Evolutionary conservation across 306 rosid genomes (phyloP), one percentile per base, ranked within the genome.

Genomic region (Vachellia collinsii): DNA sequence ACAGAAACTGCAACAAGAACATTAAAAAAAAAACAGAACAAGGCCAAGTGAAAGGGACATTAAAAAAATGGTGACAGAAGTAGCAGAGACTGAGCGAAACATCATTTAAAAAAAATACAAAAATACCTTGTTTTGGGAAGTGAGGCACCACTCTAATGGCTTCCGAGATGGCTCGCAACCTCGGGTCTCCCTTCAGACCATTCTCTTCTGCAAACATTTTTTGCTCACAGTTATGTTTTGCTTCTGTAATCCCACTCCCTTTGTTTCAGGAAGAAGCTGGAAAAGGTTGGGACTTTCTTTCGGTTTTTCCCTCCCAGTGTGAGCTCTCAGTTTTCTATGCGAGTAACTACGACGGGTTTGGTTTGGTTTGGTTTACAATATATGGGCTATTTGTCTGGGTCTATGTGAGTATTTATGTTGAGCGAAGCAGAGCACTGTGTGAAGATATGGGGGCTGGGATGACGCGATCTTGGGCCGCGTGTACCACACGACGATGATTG

Each of bases 71-170:
- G 14, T 2, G 42, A 46, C 70, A n/a, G 64, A 36, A 72, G 43
- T 3, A 12, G 54, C 43, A 68, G 43, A 23, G 10, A 43, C 34
- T 3, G 63, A 63, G 19, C 0, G 46, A 66, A 78, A 25, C 58
- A 37, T 8, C 34, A 36, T 62, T 4, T 23, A 19, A 51, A 41
- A 51, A 20, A 51, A 0, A n/a, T n/a, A n/a, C n/a, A 36, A 11
- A 12, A 50, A 48, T n/a, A 94, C 99, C 91, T 85, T 82, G 91
- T 80, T 93, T 93, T 19, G 98, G 99, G 75, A 96, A 96, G 94
- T 96, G 92, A 83, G 99, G 99, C 13, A 96, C 93, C 3, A 96
- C 99, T 88, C 94, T 87, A 79, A 96, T 96, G 81, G 98, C 93
- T 83, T 90, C 86, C 8, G 96, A 89, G 43, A 93, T 96, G 46